phyloP scores from a whole-genome alignment of 192 early-diverging fungal species.

The Backusella parvicylindrica region DNA sequence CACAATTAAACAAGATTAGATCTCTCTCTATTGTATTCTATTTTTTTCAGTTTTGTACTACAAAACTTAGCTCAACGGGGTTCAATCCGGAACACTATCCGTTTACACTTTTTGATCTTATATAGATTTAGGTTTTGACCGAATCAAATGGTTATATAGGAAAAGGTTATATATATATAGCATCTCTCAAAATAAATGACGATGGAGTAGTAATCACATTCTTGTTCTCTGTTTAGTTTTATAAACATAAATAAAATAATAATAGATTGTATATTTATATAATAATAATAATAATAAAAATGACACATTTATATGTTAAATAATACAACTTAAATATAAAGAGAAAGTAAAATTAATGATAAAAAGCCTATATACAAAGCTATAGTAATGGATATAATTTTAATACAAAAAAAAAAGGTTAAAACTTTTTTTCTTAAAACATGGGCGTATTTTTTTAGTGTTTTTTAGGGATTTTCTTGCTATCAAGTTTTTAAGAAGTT shows the following conservation, averaged over 20 bases:
- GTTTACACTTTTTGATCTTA: background rate
- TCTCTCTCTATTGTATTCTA: background rate
- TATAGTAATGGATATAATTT: conserved; percentile 1
- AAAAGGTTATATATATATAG: background rate
- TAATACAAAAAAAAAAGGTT: conserved; percentile 3
- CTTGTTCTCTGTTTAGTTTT: background rate
- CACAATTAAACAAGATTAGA: background rate
- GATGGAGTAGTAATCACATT: conserved; percentile 4
- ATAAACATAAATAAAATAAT: background rate
- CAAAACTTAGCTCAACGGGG: background rate
- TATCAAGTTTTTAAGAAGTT: background rate
- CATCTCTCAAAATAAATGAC: conserved; percentile 4
- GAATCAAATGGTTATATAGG: background rate
- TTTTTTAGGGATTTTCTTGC: background rate
- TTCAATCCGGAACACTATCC: background rate
- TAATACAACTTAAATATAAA: background rate
- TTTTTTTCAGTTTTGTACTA: background rate
- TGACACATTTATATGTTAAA: background rate
- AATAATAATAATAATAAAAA: background rate
- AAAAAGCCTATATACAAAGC: background rate
- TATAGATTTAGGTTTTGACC: background rate
- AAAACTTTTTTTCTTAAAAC: background rate
- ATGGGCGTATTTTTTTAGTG: background rate
- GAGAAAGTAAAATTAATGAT: background rate
- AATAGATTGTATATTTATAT: background rate